Evolutionary conservation across 176 grass and related monocot species (phyloP).

Genomic region (Dendrocalamus sinicus): DNA sequence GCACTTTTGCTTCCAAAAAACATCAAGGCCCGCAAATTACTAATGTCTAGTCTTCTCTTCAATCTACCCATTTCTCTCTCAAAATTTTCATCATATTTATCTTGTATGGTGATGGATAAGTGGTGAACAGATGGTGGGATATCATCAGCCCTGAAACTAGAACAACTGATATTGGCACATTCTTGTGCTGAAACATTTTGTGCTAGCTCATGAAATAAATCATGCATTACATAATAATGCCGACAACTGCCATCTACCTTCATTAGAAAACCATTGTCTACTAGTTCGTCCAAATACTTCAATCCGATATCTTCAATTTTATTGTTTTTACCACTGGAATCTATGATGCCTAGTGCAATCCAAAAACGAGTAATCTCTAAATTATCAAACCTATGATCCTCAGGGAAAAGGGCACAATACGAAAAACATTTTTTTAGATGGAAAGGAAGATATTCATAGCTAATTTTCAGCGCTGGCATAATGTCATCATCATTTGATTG

Average conservation of each 20-base stretch:
- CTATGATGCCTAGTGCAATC: not conserved
- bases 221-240: slow-evolving; percentile 25
- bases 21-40: slow-evolving; percentile 4
- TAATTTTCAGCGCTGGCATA: slow-evolving; percentile 31
- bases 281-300: not conserved
- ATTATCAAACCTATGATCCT: not conserved
- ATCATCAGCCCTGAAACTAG: not conserved
- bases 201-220: not conserved
- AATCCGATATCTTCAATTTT: not conserved
- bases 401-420: slow-evolving; percentile 28
- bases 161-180: not conserved
- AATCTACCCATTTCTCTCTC: slow-evolving; percentile 12
- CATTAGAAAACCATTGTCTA: slow-evolving; percentile 16
- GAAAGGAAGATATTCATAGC: slow-evolving; percentile 40
- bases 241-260: not conserved
- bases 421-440: slow-evolving; percentile 32
- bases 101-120: not conserved
- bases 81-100: not conserved
- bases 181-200: not conserved
- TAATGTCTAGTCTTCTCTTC: not conserved
- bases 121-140: not conserved
- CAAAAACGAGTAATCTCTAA: not conserved
- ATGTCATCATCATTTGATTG: not conserved
- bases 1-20: not conserved
- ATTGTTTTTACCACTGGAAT: not conserved